These are phyloP conservation scores for Jackrogersella minutella DNA, from an alignment of 495 filamentous ascomycete genomes.

Conservation along the genomic window DNA sequence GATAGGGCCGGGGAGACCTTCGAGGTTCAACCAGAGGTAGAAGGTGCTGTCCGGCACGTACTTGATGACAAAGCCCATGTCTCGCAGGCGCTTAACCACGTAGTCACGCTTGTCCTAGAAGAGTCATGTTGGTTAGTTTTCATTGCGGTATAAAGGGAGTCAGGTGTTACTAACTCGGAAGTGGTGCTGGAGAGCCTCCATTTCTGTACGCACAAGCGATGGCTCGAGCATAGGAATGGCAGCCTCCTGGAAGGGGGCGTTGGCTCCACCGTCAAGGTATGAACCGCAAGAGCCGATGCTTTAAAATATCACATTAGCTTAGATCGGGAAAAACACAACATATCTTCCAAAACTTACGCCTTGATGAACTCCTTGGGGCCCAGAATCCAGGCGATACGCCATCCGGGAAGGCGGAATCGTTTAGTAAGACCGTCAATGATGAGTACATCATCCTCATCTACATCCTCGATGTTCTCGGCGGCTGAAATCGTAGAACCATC, in stretches of 20 bases:
- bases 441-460: conserved; percentile 75
- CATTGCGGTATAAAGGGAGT: neutral
- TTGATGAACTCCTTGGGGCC: conserved; percentile 97
- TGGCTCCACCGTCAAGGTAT: conserved; percentile 95
- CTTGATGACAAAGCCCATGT: conserved; percentile 84
- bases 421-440: conserved; percentile 97
- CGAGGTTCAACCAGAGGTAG: conserved; percentile 73
- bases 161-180: conserved; percentile 61
- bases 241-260: conserved; percentile 94
- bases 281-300: conserved; percentile 87
- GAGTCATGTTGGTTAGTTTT: conserved; percentile 8
- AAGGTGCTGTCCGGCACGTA: conserved; percentile 89
- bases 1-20: conserved; percentile 74
- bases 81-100: conserved; percentile 75
- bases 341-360: conserved; percentile 56
- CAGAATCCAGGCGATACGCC: conserved; percentile 95
- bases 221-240: conserved; percentile 93
- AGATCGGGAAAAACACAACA: neutral
- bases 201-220: conserved; percentile 78
- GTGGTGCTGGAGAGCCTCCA: conserved; percentile 86
- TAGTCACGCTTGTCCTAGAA: conserved; percentile 83
- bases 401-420: conserved; percentile 93
- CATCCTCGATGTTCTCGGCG: conserved; percentile 82
- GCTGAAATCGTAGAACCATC: conserved; percentile 88
- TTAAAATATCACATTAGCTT: conserved; percentile 4